Evolutionary conservation across 768 basidiomycete species (phyloP), one percentile per base, ranked within the genome.

Genomic region (Tremella mesenterica): DNA sequence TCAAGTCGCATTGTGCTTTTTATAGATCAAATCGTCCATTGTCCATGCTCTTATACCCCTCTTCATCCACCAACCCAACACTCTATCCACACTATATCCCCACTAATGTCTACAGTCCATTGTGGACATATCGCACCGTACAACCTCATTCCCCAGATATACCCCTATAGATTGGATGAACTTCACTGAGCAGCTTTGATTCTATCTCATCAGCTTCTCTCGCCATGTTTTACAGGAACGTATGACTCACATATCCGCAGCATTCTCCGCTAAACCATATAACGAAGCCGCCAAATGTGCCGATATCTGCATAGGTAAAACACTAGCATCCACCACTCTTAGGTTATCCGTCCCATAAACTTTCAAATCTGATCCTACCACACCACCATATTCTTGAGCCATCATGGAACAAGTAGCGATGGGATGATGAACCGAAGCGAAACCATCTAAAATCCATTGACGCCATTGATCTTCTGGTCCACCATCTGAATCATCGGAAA

Each of bases 331-430:
- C 46, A 70, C 66, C 14, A 70, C 65, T 38, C 69, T 53, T 7
- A 70, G 57, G 26, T 54, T 54, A 20, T 21, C 52, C 21, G 55
- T 54, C n/a, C 69, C 69, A 54, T 67, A 67, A 57, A 64, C 30
- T 3, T 14, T 46, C 10, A 18, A 27, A 23, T 12, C 21, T 1
- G 69, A 61, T 33, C 63, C 64, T 4, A 71, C 66, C 29, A 38
- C 45, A 4, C 69, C 69, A 7, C 69, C 69, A 10, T 67, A 52
- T 6, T 63, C 61, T 48, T 56, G 48, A 27, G 50, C 47, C 66
- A 68, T 68, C 69, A 71, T 71, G 2, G 65, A 52, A n/a, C 54
- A 59, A 18, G 66, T 70, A 3, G 62, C 69, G 21, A 68, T 68
- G 27, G 66, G 69, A 38, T 71, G 68, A 60, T 62, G 64, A 44